phyloP scores from a whole-genome alignment of 2,329 filamentous ascomycete genomes.

The Stromatinia cepivora region DNA sequence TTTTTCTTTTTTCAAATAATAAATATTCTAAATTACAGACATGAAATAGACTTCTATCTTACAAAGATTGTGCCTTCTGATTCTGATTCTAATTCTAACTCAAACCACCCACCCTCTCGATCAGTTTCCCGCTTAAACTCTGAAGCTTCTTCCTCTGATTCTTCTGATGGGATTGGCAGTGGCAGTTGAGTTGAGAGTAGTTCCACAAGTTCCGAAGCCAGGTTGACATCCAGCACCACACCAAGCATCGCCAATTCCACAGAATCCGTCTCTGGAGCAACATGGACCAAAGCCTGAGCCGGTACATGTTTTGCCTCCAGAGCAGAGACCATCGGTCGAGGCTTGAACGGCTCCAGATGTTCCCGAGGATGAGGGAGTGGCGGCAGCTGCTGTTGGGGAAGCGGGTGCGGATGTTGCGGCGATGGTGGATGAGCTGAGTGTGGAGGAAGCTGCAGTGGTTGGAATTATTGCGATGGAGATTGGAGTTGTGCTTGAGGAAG shows the following conservation, averaged over 20 bases:
- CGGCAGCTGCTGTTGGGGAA: slow-evolving; percentile 1
- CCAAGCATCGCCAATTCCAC: slow-evolving; percentile 25
- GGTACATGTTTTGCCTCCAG: slow-evolving; percentile 26
- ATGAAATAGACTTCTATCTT: background rate
- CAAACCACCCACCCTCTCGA: background rate
- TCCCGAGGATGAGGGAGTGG: slow-evolving; percentile 17
- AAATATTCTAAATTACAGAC: background rate
- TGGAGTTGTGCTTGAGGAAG: slow-evolving; percentile 1
- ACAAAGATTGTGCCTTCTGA: background rate
- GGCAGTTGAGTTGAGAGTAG: slow-evolving; percentile 21
- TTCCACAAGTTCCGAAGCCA: slow-evolving; percentile 27
- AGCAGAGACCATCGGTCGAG: slow-evolving; percentile 25
- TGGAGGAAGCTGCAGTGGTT: slow-evolving; percentile 6
- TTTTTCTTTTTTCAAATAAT: background rate
- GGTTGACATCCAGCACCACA: slow-evolving; percentile 30
- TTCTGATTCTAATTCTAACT: background rate
- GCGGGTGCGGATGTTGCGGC: background rate
- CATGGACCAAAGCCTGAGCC: slow-evolving; percentile 27
- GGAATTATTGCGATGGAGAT: slow-evolving; percentile 14
- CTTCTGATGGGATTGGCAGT: background rate
- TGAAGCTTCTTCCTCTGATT: slow-evolving; percentile 13
- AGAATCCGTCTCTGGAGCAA: slow-evolving; percentile 29
- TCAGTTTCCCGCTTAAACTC: background rate
- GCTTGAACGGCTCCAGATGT: slow-evolving; percentile 11
- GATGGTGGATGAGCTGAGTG: background rate